phyloP scores from a whole-genome alignment of 805 yeast species.

The Brettanomyces naardenensis region DNA sequence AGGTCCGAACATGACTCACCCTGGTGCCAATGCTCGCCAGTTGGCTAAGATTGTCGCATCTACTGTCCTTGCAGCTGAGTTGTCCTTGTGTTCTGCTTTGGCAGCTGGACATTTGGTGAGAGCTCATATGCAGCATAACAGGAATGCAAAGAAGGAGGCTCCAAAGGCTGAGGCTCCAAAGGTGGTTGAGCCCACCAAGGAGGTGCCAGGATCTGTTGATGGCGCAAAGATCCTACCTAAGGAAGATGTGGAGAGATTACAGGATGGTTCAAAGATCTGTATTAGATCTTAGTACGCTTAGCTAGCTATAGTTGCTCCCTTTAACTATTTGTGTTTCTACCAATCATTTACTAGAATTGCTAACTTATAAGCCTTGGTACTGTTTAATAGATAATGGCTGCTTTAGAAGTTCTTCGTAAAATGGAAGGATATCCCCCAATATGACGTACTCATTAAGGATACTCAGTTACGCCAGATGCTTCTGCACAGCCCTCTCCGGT shows the following conservation, averaged over 20 bases:
- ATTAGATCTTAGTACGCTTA: conserved; percentile 39
- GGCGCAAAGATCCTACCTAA: conserved; percentile 13
- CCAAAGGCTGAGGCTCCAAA: conserved; percentile 12
- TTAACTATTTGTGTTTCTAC: no score
- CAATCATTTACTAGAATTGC: no score
- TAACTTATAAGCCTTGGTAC: no score
- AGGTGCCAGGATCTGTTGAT: conserved; percentile 14
- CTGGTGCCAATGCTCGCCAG: conserved; percentile 93
- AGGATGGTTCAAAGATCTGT: conserved; percentile 71
- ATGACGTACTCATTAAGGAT: no score
- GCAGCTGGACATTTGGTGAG: conserved; percentile 98
- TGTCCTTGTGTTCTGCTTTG: conserved; percentile 88
- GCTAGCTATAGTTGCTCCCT: no score
- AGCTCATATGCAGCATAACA: conserved; percentile 94
- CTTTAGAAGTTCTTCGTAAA: no score
- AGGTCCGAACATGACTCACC: conserved; percentile 90
- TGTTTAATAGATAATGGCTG: no score
- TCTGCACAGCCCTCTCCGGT: no score
- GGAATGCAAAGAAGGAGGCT: conserved; percentile 28
- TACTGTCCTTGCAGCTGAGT: conserved; percentile 92
- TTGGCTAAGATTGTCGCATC: conserved; percentile 89
- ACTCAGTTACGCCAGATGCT: no score
- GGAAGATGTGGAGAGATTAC: conserved; percentile 39
- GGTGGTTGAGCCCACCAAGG: conserved; percentile 14
- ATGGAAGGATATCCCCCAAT: no score